Evolutionary conservation across 2,329 filamentous ascomycete species (phyloP).

Genomic region (Paracoccidioides brasiliensis): DNA sequence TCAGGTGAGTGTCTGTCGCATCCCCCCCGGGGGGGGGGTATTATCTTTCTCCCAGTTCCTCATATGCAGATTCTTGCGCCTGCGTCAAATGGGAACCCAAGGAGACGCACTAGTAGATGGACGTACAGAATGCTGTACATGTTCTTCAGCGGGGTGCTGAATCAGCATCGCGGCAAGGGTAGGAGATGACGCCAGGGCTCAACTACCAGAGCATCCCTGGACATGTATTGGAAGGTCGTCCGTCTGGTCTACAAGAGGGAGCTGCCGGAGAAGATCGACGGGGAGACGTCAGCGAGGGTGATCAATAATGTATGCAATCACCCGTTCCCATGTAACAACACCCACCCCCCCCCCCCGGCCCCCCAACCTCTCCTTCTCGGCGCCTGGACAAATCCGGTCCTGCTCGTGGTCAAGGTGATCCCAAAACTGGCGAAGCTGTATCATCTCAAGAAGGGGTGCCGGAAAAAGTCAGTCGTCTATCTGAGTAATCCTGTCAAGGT

Average conservation of each 20-base stretch:
- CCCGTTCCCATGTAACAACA: neutral
- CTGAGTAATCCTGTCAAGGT: neutral
- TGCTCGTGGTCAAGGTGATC: neutral
- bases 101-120: neutral
- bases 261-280: neutral
- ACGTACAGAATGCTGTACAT: neutral
- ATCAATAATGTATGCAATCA: neutral
- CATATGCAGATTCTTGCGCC: neutral
- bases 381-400: neutral
- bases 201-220: neutral
- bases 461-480: conserved; percentile 1
- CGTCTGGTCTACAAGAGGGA: neutral
- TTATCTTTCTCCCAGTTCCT: neutral
- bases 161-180: neutral
- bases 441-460: neutral
- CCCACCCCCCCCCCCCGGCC: no score
- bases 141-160: neutral
- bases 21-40: neutral
- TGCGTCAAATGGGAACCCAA: neutral
- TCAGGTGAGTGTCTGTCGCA: conserved; percentile 1
- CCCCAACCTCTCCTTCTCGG: neutral
- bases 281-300: neutral
- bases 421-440: neutral
- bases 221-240: neutral
- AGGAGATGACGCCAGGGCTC: neutral